phyloP scores from a whole-genome alignment of 306 rosid species.

The Hippophae tibetana region DNA sequence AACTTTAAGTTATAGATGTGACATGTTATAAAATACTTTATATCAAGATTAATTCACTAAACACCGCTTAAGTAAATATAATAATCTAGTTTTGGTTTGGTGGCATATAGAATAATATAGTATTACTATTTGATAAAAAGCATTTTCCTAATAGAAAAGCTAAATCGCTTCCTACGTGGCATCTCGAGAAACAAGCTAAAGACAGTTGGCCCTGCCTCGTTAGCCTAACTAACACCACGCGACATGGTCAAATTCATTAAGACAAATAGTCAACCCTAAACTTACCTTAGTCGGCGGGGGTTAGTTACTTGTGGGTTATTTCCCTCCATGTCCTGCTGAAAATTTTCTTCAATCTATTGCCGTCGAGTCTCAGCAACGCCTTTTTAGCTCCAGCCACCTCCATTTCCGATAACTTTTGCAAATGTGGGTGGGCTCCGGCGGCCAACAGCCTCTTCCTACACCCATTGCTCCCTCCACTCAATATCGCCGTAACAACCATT shows the following conservation, averaged over 20 bases:
- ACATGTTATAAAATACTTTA: too few species aligned
- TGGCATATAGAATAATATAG: too few species aligned
- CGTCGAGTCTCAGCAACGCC: slow-evolving; percentile 43
- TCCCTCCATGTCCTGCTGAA: slow-evolving; percentile 47
- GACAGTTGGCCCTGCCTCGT: background rate
- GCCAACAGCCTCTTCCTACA: slow-evolving; percentile 34
- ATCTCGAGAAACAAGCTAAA: background rate
- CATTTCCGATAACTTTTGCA: slow-evolving; percentile 34
- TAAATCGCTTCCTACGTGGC: background rate
- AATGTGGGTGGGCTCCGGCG: slow-evolving; percentile 35
- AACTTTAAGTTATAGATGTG: too few species aligned
- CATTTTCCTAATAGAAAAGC: too few species aligned
- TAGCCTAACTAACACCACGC: background rate
- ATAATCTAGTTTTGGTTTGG: too few species aligned
- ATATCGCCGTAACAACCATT: slow-evolving; percentile 23
- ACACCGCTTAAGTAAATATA: too few species aligned
- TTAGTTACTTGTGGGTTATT: slow-evolving; percentile 27
- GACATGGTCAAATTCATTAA: slow-evolving; percentile 8
- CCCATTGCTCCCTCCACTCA: slow-evolving; percentile 39
- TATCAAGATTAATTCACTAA: too few species aligned
- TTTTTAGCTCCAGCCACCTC: slow-evolving; percentile 45
- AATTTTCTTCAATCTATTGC: slow-evolving; percentile 33
- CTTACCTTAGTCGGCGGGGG: slow-evolving; percentile 37
- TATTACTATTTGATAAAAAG: too few species aligned
- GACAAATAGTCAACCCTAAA: background rate